phyloP scores from a whole-genome alignment of 2,329 filamentous ascomycete genomes.

The Xylaria sp. region DNA sequence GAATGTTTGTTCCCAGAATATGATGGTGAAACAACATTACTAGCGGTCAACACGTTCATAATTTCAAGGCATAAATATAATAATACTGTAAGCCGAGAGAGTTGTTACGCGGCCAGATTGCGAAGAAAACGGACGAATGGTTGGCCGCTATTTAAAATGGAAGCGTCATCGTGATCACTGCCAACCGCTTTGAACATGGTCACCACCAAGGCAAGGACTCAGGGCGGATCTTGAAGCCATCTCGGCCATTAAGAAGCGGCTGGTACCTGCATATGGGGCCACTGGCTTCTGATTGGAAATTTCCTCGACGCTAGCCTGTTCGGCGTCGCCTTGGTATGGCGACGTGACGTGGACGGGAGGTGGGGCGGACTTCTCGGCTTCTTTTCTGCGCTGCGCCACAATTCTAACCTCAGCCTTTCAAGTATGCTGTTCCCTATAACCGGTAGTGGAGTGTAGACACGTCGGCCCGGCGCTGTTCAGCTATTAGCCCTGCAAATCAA shows the following conservation, averaged over 20 bases:
- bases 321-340: conserved; percentile 20
- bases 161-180: conserved; percentile 29
- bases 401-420: neutral
- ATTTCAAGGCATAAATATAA: conserved; percentile 11
- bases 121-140: conserved; percentile 22
- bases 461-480: neutral
- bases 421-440: neutral
- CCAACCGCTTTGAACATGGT: conserved; percentile 22
- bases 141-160: conserved; percentile 7
- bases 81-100: neutral
- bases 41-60: neutral
- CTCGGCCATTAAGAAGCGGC: conserved; percentile 30
- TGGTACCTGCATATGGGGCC: conserved; percentile 44
- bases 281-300: conserved; percentile 21
- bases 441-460: neutral
- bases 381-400: neutral
- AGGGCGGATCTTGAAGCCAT: conserved; percentile 16
- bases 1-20: neutral
- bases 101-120: conserved; percentile 14
- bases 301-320: neutral
- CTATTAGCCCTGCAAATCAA: neutral
- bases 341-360: conserved; percentile 31
- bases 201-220: conserved; percentile 26
- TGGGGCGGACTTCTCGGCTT: neutral
- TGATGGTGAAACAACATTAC: conserved; percentile 6